A percentile compares a stretch with the other conserved stretches of the same genome.
These are phyloP conservation scores for Sphagnum contortum DNA, from an alignment of 225 moss, liverwort and hornwort genomes.

Conservation along the genomic window DNA sequence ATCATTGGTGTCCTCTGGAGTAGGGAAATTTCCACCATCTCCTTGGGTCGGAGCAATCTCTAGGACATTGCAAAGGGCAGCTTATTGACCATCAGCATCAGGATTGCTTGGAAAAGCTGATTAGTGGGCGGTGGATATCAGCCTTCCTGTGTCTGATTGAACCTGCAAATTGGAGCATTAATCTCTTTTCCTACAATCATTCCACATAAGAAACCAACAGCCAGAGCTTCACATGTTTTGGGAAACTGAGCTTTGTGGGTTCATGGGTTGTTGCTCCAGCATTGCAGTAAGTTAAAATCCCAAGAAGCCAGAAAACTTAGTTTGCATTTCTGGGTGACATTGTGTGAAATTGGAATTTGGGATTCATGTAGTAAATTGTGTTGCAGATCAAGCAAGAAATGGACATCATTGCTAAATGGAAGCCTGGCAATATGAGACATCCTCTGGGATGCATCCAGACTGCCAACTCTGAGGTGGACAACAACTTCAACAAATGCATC, in stretches of 20 bases:
- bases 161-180: slow-evolving; percentile 24
- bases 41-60: slow-evolving; percentile 48
- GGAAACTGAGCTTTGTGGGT: too few relatives aligned
- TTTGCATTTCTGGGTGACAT: too few relatives aligned
- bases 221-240: too few relatives aligned
- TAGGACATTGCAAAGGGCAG: slow-evolving; percentile 52
- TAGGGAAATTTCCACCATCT: slow-evolving; percentile 20
- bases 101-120: slow-evolving; percentile 37
- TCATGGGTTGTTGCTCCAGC: too few relatives aligned
- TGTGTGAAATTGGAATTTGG: too few relatives aligned
- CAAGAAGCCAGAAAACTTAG: too few relatives aligned
- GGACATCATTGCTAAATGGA: slow-evolving; percentile 6
- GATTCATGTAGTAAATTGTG: too few relatives aligned
- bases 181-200: too few relatives aligned
- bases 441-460: slow-evolving; percentile 1
- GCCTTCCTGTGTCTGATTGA: slow-evolving; percentile 78
- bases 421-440: neutral
- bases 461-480: slow-evolving; percentile 12
- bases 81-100: slow-evolving; percentile 75
- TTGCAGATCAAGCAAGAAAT: slow-evolving; percentile 3
- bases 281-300: too few relatives aligned
- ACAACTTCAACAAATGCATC: slow-evolving; percentile 9
- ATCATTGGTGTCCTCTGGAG: slow-evolving; percentile 22
- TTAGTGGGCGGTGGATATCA: slow-evolving; percentile 52
- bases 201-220: too few relatives aligned